Evolutionary conservation across 2,329 filamentous ascomycete genomes (phyloP).

Genomic region (Ophiostoma pallidulum): DNA sequence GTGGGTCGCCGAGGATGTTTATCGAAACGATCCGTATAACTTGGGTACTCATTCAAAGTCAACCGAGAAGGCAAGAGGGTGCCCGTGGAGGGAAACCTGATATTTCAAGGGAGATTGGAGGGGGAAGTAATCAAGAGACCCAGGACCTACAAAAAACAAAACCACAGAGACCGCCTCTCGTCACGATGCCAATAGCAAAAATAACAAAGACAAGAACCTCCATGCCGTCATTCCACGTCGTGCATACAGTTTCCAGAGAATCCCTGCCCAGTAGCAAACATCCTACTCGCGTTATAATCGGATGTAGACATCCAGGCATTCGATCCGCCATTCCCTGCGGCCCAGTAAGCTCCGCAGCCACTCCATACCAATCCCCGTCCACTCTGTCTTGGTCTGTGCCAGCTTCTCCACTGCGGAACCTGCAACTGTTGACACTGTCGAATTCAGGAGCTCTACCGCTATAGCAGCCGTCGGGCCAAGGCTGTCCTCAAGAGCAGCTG

Average conservation of each 20-base stretch:
- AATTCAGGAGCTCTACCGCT: slow-evolving; percentile 50
- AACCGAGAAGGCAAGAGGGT: no score
- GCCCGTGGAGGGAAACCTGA: no score
- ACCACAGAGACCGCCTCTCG: no score
- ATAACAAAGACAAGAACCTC: no score
- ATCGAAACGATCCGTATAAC: no score
- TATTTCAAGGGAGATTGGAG: not conserved
- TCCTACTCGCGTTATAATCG: no score
- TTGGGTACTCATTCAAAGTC: no score
- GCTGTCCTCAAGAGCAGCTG: not conserved
- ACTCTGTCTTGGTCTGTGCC: slow-evolving; percentile 47
- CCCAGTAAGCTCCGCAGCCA: slow-evolving; percentile 79
- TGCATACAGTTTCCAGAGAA: no score
- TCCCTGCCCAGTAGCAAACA: no score
- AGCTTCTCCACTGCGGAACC: slow-evolving; percentile 57
- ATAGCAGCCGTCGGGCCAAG: slow-evolving; percentile 26
- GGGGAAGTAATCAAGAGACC: not conserved
- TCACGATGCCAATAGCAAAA: not conserved
- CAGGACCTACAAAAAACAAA: not conserved
- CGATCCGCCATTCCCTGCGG: slow-evolving; percentile 78
- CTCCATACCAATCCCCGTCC: slow-evolving; percentile 71
- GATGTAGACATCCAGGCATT: slow-evolving; percentile 83
- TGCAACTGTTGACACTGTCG: slow-evolving; percentile 58
- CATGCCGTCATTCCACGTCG: no score
- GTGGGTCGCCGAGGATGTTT: no score